phyloP scores from a whole-genome alignment of 306 rosid genomes.

The Coriaria nepalensis region DNA sequence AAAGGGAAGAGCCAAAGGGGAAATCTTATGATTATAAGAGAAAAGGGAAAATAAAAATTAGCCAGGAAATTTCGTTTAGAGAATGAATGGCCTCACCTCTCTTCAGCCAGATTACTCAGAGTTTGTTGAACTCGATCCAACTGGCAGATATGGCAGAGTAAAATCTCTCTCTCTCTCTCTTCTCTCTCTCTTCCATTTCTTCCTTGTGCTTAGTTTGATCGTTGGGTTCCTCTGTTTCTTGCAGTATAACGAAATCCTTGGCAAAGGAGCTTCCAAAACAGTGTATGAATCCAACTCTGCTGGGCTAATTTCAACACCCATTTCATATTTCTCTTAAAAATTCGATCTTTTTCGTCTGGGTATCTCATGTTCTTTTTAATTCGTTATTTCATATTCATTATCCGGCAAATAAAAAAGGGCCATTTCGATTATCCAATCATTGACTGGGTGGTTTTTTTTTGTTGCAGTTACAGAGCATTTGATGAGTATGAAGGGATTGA shows the following conservation, averaged over 20 bases:
- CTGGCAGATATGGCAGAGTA: slow-evolving; percentile 99
- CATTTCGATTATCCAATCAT: no score
- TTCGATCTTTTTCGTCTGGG: slow-evolving; percentile 11
- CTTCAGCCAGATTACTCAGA: slow-evolving; percentile 48
- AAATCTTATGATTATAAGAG: neutral
- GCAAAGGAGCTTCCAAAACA: slow-evolving; percentile 94
- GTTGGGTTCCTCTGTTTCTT: slow-evolving; percentile 10
- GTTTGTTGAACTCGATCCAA: slow-evolving; percentile 91
- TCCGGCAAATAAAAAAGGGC: no score
- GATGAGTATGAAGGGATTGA: slow-evolving; percentile 96
- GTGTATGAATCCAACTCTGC: slow-evolving; percentile 44
- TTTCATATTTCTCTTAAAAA: slow-evolving; percentile 16
- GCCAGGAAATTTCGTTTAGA: slow-evolving; percentile 5
- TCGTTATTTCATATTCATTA: no score
- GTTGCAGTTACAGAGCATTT: slow-evolving; percentile 75
- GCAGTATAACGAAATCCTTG: slow-evolving; percentile 89
- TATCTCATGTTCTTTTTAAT: neutral
- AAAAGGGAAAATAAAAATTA: neutral
- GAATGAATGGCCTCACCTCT: slow-evolving; percentile 46
- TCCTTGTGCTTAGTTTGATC: slow-evolving; percentile 7
- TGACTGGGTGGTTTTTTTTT: neutral
- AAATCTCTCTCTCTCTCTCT: slow-evolving; percentile 1
- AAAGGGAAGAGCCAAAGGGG: slow-evolving; percentile 8
- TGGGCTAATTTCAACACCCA: slow-evolving; percentile 10
- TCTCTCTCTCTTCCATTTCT: neutral